Conservation (phyloP, 345 rosid genomes). For the Reutealis trisperma region DNA sequence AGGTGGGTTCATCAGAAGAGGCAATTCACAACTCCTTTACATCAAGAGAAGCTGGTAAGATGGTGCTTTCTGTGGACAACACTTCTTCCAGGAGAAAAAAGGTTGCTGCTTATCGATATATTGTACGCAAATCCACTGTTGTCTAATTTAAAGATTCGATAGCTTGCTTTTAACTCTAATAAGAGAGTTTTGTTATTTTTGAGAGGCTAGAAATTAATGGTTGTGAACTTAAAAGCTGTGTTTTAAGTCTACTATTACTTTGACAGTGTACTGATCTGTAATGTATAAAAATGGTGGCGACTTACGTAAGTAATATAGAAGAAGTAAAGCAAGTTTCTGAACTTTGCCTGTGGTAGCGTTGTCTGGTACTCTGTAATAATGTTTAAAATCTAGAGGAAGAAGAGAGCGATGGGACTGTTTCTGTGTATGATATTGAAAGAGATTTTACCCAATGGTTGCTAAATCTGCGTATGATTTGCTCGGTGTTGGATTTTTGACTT, state of each 20-base stretch:
- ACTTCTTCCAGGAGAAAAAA: conserved; percentile 71
- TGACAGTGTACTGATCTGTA: conserved; percentile 8
- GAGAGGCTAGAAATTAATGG: conserved; percentile 15
- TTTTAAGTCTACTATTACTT: neutral
- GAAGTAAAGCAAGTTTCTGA: too few relatives aligned
- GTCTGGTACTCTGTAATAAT: neutral
- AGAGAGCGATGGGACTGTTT: too few relatives aligned
- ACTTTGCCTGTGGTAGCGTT: too few relatives aligned
- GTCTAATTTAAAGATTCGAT: conserved; percentile 16
- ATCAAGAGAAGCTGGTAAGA: conserved; percentile 72
- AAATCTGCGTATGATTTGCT: too few relatives aligned
- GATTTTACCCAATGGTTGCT: too few relatives aligned
- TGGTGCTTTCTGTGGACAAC: conserved; percentile 90
- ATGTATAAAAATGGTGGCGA: conserved; percentile 11
- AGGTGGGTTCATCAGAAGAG: conserved; percentile 56
- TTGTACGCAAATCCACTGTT: conserved; percentile 64
- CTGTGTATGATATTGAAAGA: too few relatives aligned
- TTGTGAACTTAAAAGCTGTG: conserved; percentile 13
- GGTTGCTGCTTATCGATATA: conserved; percentile 91
- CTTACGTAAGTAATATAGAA: neutral
- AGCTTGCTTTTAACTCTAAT: neutral
- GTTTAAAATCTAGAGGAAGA: neutral
- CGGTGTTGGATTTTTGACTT: too few relatives aligned
- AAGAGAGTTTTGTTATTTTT: neutral
- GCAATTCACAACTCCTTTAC: conserved; percentile 80